Evolutionary conservation across 1,139 yeast species (phyloP).

Genomic region (Arxiozyma slooffiae): DNA sequence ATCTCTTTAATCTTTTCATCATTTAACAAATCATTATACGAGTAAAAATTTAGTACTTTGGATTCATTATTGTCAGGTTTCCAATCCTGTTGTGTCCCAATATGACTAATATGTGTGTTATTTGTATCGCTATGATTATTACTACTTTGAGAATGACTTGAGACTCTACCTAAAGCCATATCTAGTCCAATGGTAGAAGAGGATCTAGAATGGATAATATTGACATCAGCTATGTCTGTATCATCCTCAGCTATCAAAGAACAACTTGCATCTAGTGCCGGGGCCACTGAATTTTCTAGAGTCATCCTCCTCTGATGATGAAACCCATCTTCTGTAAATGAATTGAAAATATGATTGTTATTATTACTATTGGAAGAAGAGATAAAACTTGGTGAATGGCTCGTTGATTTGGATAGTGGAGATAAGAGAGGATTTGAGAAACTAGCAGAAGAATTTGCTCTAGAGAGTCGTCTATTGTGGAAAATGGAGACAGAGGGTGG

Average conservation of each 20-base stretch:
- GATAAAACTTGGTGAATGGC: not conserved
- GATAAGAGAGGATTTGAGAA: not conserved
- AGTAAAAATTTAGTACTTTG: slow-evolving; percentile 47
- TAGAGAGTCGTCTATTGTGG: slow-evolving; percentile 2
- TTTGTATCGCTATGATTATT: not conserved
- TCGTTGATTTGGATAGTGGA: not conserved
- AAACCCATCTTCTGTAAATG: not conserved
- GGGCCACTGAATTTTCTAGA: slow-evolving; percentile 67
- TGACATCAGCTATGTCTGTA: slow-evolving; percentile 56
- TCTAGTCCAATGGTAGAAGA: slow-evolving; percentile 46
- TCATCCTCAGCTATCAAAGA: slow-evolving; percentile 47
- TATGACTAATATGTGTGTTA: not conserved
- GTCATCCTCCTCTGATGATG: slow-evolving; percentile 39
- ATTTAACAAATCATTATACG: slow-evolving; percentile 69
- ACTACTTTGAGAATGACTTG: slow-evolving; percentile 14
- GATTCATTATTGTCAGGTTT: slow-evolving; percentile 1
- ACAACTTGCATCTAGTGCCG: slow-evolving; percentile 74
- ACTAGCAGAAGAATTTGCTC: slow-evolving; percentile 1
- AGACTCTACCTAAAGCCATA: slow-evolving; percentile 46
- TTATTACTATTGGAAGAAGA: not conserved
- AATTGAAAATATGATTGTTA: not conserved
- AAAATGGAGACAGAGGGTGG: not conserved
- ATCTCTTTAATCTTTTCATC: slow-evolving; percentile 35
- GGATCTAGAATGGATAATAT: slow-evolving; percentile 57
- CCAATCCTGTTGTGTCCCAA: not conserved